Conservation (phyloP, 345 rosid genomes). For the Nephelium lappaceum region DNA sequence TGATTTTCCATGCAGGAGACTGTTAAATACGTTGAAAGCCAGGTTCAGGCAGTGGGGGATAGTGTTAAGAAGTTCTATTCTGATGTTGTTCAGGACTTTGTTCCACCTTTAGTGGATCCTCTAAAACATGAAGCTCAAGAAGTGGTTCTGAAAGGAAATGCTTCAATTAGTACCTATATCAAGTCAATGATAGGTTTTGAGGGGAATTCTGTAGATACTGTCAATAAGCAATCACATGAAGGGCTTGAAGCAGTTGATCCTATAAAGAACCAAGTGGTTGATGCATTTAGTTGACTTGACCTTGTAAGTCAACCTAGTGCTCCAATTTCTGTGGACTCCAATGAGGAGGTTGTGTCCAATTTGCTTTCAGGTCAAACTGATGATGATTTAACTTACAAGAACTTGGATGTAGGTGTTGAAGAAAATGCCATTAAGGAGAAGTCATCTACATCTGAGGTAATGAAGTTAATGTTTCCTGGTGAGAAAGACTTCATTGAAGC, state of each 20-base stretch:
- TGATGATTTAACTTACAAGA: constrained; percentile 19
- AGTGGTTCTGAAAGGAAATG: constrained; percentile 22
- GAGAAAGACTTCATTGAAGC: constrained; percentile 23
- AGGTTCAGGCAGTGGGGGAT: constrained; percentile 41
- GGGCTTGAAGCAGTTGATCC: constrained; percentile 18
- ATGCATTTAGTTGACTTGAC: constrained; percentile 8
- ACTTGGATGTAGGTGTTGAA: constrained; percentile 23
- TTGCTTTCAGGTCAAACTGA: constrained; percentile 14
- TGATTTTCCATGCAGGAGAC: constrained; percentile 39
- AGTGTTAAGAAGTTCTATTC: constrained; percentile 45
- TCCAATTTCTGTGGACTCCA: constrained; percentile 16
- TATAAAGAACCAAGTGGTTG: constrained; percentile 8
- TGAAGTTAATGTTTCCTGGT: constrained; percentile 19
- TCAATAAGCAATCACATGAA: constrained; percentile 17
- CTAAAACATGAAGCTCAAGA: constrained; percentile 36
- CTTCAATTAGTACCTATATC: constrained; percentile 7
- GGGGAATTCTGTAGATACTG: constrained; percentile 17
- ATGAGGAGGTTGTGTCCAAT: constrained; percentile 23
- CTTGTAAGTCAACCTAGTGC: background rate
- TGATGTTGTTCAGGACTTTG: constrained; percentile 40
- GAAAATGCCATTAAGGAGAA: constrained; percentile 34
- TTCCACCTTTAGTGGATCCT: constrained; percentile 30
- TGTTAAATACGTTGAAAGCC: constrained; percentile 48
- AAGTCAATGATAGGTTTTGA: constrained; percentile 25
- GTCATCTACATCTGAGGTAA: constrained; percentile 16